Conservation (phyloP, 108 stramenopile species). For the Phaeodactylum tricornutum region DNA sequence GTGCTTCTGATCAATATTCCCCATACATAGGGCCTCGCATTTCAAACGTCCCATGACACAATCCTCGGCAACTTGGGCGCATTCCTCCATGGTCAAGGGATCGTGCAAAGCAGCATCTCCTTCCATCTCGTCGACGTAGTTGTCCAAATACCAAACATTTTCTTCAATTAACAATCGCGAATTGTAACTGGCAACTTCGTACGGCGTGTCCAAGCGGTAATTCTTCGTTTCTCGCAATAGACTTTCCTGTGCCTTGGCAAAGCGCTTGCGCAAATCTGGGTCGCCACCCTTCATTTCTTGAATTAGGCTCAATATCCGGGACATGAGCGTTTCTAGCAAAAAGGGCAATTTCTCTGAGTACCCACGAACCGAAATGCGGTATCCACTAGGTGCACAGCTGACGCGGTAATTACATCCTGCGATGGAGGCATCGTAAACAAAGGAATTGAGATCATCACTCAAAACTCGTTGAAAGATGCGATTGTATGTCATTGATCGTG, state of each 20-base stretch:
- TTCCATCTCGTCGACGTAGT: slow-evolving; percentile 76
- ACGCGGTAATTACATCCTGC: slow-evolving; percentile 76
- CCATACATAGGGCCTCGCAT: slow-evolving; percentile 64
- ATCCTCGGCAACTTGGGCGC: slow-evolving; percentile 54
- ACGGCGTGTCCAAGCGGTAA: slow-evolving; percentile 64
- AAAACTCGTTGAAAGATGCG: slow-evolving; percentile 72
- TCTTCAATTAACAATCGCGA: slow-evolving; percentile 63
- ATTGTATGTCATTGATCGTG: slow-evolving; percentile 70
- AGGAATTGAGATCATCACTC: slow-evolving; percentile 77
- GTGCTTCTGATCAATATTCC: slow-evolving; percentile 71
- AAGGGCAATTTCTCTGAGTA: slow-evolving; percentile 77
- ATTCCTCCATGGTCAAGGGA: slow-evolving; percentile 77
- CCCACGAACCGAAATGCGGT: slow-evolving; percentile 57
- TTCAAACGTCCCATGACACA: slow-evolving; percentile 54
- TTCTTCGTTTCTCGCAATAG: slow-evolving; percentile 83
- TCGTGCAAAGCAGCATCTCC: slow-evolving; percentile 49
- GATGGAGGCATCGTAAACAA: slow-evolving; percentile 79
- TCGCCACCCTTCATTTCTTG: slow-evolving; percentile 73
- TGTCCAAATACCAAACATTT: slow-evolving; percentile 70
- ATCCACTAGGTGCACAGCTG: slow-evolving; percentile 48
- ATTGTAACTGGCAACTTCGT: slow-evolving; percentile 78
- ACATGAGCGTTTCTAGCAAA: slow-evolving; percentile 66
- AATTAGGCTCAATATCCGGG: slow-evolving; percentile 64
- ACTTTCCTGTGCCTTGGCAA: slow-evolving; percentile 55
- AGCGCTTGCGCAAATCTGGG: slow-evolving; percentile 43